phyloP scores from a whole-genome alignment of 345 rosid species.

The Eucalyptus tenuipes region DNA sequence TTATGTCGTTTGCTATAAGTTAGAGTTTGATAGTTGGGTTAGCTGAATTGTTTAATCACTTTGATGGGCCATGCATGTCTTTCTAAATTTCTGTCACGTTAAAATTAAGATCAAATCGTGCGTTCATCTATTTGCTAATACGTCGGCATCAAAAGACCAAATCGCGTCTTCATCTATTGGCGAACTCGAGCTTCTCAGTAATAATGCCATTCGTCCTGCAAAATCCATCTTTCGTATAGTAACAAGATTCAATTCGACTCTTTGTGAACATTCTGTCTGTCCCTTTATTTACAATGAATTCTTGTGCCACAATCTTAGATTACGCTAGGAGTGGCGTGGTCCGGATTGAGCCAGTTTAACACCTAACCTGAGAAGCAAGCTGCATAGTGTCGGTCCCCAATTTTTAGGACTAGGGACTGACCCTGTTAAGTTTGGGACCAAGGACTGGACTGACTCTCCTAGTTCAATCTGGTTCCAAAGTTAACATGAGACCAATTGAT shows the following conservation, averaged over 20 bases:
- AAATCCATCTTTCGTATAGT: background rate
- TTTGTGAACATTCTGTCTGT: background rate
- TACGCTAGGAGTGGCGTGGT: too few relatives aligned
- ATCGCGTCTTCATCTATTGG: background rate
- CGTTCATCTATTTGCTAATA: background rate
- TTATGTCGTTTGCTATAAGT: background rate
- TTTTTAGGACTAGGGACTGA: accelerated
- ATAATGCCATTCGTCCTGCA: background rate
- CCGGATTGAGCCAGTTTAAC: accelerated
- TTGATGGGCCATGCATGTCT: background rate
- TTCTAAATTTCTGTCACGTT: background rate
- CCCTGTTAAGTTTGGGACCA: too few relatives aligned
- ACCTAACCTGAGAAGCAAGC: too few relatives aligned
- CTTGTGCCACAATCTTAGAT: too few relatives aligned
- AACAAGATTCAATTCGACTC: background rate
- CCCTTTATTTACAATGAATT: background rate
- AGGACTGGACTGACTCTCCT: accelerated
- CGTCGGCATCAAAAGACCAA: background rate
- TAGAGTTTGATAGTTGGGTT: background rate
- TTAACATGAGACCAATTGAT: too few relatives aligned
- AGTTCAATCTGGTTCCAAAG: too few relatives aligned
- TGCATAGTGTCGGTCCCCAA: too few relatives aligned
- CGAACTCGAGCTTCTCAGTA: background rate
- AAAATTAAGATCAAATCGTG: background rate
- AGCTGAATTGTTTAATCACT: background rate